Evolutionary conservation across 2,329 filamentous ascomycete species (phyloP).

Genomic region (Karstenula rhodostoma): DNA sequence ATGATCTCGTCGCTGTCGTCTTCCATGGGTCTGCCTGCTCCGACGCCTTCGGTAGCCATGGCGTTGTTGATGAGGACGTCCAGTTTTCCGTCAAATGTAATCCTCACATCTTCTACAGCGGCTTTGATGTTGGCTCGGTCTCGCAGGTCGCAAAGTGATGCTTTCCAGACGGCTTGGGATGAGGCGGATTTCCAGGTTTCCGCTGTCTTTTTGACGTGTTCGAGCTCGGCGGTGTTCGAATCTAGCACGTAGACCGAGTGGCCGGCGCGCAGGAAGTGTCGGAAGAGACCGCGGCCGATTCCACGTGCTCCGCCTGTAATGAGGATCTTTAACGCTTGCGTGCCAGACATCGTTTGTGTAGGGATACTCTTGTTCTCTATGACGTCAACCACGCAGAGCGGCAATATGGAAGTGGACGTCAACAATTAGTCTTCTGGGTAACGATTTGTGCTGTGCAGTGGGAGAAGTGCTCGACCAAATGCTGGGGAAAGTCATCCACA

Average conservation of each 20-base stretch:
- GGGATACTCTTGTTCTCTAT: background rate
- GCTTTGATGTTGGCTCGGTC: constrained; percentile 48
- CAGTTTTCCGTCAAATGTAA: constrained; percentile 45
- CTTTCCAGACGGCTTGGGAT: constrained; percentile 26
- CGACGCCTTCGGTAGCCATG: constrained; percentile 38
- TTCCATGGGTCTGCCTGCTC: constrained; percentile 40
- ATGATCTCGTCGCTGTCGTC: constrained; percentile 40
- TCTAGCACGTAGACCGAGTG: constrained; percentile 58
- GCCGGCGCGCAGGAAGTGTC: constrained; percentile 53
- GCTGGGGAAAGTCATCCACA: too few relatives aligned
- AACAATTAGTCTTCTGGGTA: background rate
- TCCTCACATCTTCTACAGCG: constrained; percentile 46
- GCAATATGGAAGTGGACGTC: background rate
- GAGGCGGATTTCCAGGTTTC: constrained; percentile 31
- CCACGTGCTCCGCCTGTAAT: constrained; percentile 56
- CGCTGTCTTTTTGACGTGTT: constrained; percentile 45
- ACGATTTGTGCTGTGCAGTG: background rate
- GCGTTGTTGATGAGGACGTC: constrained; percentile 49
- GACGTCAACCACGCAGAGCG: background rate
- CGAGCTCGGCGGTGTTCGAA: constrained; percentile 52
- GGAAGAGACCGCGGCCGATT: constrained; percentile 56
- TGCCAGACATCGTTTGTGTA: constrained; percentile 6
- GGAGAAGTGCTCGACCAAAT: background rate
- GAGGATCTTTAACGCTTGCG: constrained; percentile 37
- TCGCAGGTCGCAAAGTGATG: constrained; percentile 50